These are phyloP conservation scores for Strigomonas culicis DNA, from an alignment of 208 protist genomes.

Conservation along the genomic window DNA sequence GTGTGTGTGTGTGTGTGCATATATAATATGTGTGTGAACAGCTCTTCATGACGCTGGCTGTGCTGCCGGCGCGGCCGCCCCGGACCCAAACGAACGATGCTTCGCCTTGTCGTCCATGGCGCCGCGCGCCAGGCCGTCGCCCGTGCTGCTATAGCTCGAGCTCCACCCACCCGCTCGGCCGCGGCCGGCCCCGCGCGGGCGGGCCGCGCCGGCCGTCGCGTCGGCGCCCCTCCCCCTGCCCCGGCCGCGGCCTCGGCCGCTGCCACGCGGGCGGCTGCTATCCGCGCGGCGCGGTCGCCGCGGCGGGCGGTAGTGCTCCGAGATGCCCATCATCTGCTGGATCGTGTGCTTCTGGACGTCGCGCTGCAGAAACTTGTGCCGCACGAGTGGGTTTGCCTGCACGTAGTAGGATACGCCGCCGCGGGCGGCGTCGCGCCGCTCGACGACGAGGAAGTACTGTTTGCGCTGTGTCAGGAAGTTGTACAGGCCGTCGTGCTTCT, in stretches of 20 bases:
- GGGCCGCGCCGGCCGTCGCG: slow-evolving; percentile 1
- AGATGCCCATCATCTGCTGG: slow-evolving; percentile 4
- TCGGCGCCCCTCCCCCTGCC: slow-evolving; percentile 12
- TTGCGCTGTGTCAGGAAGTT: slow-evolving; percentile 64
- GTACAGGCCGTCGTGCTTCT: slow-evolving; percentile 64
- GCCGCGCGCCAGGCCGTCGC: no score
- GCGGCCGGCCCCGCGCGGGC: slow-evolving; percentile 3
- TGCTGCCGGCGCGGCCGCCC: no score
- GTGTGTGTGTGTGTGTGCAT: no score
- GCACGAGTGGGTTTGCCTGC: slow-evolving; percentile 52
- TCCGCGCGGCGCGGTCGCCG: slow-evolving; percentile 1
- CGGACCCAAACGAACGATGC: no score
- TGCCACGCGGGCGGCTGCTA: slow-evolving; percentile 3
- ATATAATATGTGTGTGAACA: background rate
- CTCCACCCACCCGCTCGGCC: slow-evolving; percentile 1
- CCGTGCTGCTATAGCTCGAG: background rate
- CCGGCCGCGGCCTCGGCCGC: slow-evolving; percentile 7
- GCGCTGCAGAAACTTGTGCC: slow-evolving; percentile 45
- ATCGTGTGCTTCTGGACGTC: slow-evolving; percentile 6
- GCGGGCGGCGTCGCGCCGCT: slow-evolving; percentile 36
- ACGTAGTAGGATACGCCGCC: slow-evolving; percentile 60
- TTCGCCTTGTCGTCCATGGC: background rate
- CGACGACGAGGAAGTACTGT: slow-evolving; percentile 72
- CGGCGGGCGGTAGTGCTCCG: background rate
- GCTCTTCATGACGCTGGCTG: no score